A percentile compares a stretch with the other conserved stretches of the same genome.
phyloP scores from a whole-genome alignment of 768 basidiomycete species.

The Epithele typhae region DNA sequence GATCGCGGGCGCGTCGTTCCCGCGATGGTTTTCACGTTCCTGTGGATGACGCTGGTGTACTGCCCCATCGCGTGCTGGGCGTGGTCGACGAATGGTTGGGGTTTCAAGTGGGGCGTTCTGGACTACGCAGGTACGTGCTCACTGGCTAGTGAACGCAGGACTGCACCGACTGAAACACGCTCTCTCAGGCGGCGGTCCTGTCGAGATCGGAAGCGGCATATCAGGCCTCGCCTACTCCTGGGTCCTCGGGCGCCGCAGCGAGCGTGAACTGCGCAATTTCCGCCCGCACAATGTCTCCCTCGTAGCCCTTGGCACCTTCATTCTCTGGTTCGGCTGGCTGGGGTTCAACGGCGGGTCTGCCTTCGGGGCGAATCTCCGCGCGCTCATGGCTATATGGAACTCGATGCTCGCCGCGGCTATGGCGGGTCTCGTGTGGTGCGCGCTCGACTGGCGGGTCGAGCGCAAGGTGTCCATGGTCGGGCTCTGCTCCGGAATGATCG shows the following conservation, averaged over 20 bases:
- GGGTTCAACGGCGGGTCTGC: conserved; percentile 93
- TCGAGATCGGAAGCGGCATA: conserved; percentile 83
- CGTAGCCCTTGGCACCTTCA: conserved; percentile 78
- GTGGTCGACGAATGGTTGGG: conserved; percentile 84
- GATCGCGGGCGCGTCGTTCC: conserved; percentile 85
- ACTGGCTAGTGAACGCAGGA: too few species aligned
- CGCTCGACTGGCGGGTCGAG: conserved; percentile 75
- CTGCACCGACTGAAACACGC: too few species aligned
- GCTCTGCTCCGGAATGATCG: conserved; percentile 88
- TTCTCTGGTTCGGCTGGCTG: conserved; percentile 86
- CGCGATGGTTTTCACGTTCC: conserved; percentile 73
- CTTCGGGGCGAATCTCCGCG: conserved; percentile 84
- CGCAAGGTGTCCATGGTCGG: conserved; percentile 87
- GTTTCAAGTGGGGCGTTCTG: conserved; percentile 75
- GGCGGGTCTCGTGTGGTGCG: conserved; percentile 79
- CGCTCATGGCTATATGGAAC: conserved; percentile 83
- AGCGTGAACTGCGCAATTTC: conserved; percentile 71
- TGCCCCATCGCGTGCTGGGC: conserved; percentile 85
- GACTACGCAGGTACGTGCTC: conserved; percentile 86
- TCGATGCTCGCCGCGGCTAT: conserved; percentile 82
- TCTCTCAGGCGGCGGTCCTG: conserved; percentile 87
- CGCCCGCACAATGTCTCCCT: conserved; percentile 85
- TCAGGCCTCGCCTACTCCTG: conserved; percentile 83
- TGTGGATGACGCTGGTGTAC: conserved; percentile 86
- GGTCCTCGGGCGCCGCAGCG: conserved; percentile 79